Percentiles rank a stretch among this genome's conserved stretches.
phyloP scores from a whole-genome alignment of 495 filamentous ascomycete genomes.

The Aspergillus coremiiformis region DNA sequence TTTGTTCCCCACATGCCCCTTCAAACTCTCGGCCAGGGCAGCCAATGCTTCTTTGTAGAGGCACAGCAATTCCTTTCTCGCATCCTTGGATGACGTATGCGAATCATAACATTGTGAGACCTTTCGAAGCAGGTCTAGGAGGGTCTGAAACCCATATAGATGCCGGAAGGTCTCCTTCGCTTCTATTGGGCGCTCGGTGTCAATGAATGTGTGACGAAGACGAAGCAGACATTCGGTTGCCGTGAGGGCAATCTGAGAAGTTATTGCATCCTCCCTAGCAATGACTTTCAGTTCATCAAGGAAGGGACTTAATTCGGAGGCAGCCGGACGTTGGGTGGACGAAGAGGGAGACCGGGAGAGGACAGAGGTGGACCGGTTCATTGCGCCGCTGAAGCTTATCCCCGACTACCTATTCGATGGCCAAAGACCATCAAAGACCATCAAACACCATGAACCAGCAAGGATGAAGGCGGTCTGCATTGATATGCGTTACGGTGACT shows the following conservation, averaged over 20 bases:
- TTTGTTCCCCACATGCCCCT: slow-evolving; percentile 76
- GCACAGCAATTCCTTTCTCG: slow-evolving; percentile 56
- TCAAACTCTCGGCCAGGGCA: slow-evolving; percentile 67
- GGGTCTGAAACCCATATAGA: slow-evolving; percentile 67
- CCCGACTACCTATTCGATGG: slow-evolving; percentile 31
- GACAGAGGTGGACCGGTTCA: slow-evolving; percentile 37
- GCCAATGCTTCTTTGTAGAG: slow-evolving; percentile 63
- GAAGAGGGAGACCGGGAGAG: slow-evolving; percentile 58
- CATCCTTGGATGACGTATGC: slow-evolving; percentile 39
- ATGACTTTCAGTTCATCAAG: slow-evolving; percentile 46
- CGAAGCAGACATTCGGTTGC: slow-evolving; percentile 36
- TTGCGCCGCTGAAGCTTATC: slow-evolving; percentile 33
- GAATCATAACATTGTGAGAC: slow-evolving; percentile 67
- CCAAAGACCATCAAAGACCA: slow-evolving; percentile 34
- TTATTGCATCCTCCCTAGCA: slow-evolving; percentile 15
- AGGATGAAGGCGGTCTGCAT: slow-evolving; percentile 36
- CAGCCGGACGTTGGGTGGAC: slow-evolving; percentile 49
- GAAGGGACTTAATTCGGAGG: slow-evolving; percentile 48
- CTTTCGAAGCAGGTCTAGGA: slow-evolving; percentile 60
- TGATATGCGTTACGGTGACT: slow-evolving; percentile 24
- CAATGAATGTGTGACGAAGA: slow-evolving; percentile 52
- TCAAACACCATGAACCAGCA: slow-evolving; percentile 34
- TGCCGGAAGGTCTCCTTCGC: slow-evolving; percentile 77
- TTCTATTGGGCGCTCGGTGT: slow-evolving; percentile 36
- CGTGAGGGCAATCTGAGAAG: slow-evolving; percentile 23